Conservation (phyloP, 805 yeast genomes). For the Metschnikowia reukaufii region DNA sequence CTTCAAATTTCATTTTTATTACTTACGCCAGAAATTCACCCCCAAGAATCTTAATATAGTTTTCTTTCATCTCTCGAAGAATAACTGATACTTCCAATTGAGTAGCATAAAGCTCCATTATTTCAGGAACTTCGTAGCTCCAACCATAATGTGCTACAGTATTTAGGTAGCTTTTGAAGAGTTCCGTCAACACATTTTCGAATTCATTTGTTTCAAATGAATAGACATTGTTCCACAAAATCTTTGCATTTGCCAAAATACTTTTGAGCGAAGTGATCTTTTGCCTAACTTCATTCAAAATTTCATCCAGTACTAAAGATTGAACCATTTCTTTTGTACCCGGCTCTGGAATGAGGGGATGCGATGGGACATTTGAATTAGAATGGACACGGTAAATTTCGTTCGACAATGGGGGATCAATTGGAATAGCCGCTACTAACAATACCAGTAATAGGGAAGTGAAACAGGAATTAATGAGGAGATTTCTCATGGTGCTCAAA, state of each 20-base stretch:
- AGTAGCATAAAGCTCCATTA: background rate
- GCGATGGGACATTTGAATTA: too few species aligned
- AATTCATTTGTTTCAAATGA: background rate
- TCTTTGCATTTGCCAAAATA: background rate
- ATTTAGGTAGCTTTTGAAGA: background rate
- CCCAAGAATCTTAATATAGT: too few species aligned
- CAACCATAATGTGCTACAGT: background rate
- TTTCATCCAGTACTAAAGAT: background rate
- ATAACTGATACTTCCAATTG: background rate
- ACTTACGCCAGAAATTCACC: too few species aligned
- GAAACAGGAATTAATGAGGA: too few species aligned
- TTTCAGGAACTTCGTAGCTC: background rate
- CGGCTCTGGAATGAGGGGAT: background rate
- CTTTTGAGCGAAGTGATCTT: background rate
- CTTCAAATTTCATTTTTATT: too few species aligned
- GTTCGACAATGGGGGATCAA: too few species aligned
- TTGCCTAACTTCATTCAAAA: background rate
- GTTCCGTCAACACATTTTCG: background rate
- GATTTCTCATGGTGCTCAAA: too few species aligned
- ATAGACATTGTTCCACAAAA: background rate
- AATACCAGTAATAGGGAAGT: too few species aligned
- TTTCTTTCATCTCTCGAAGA: too few species aligned
- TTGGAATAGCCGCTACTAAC: too few species aligned
- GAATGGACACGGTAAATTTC: too few species aligned
- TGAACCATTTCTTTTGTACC: background rate